Percentiles rank a stretch among this genome's conserved stretches.
Conservation (phyloP, 176 grass and related monocot species). For the barley (Hordeum vulgare) region DNA sequence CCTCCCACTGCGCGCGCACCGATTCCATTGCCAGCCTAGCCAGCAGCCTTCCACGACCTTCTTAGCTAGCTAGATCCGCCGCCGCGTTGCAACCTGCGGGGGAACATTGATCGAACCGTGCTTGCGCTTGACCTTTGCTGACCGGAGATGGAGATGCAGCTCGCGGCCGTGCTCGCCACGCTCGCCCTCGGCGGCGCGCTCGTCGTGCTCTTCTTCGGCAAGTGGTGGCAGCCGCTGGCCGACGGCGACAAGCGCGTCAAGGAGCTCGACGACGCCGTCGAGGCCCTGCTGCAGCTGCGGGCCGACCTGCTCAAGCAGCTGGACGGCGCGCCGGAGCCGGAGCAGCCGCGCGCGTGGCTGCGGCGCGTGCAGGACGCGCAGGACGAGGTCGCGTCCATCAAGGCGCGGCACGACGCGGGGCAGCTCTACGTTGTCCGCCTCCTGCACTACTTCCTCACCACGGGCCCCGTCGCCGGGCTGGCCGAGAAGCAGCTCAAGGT, state of each 20-base stretch:
- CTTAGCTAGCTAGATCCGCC: conserved; percentile 1
- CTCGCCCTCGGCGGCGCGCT: conserved; percentile 45
- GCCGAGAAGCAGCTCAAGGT: conserved; percentile 45
- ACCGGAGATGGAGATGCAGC: conserved; percentile 30
- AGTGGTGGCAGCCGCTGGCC: conserved; percentile 60
- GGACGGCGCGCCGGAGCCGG: conserved; percentile 8
- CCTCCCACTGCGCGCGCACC: background rate
- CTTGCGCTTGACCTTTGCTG: background rate
- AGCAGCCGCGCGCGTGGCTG: conserved; percentile 39
- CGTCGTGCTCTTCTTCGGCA: conserved; percentile 39
- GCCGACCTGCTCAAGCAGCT: conserved; percentile 20
- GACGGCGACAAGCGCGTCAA: conserved; percentile 33
- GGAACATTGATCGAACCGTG: background rate
- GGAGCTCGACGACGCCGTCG: conserved; percentile 36
- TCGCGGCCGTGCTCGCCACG: conserved; percentile 29
- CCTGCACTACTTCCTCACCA: conserved; percentile 38
- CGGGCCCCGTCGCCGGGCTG: conserved; percentile 13
- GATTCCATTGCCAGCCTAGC: background rate
- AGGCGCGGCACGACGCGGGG: conserved; percentile 25
- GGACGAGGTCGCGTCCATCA: conserved; percentile 39
- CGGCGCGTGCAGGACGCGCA: conserved; percentile 43
- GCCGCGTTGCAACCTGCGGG: background rate
- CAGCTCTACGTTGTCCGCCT: conserved; percentile 47
- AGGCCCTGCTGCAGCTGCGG: conserved; percentile 30
- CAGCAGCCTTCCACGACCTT: background rate